Evolutionary conservation across 768 basidiomycete genomes (phyloP).

Genomic region (Amanita muscaria): DNA sequence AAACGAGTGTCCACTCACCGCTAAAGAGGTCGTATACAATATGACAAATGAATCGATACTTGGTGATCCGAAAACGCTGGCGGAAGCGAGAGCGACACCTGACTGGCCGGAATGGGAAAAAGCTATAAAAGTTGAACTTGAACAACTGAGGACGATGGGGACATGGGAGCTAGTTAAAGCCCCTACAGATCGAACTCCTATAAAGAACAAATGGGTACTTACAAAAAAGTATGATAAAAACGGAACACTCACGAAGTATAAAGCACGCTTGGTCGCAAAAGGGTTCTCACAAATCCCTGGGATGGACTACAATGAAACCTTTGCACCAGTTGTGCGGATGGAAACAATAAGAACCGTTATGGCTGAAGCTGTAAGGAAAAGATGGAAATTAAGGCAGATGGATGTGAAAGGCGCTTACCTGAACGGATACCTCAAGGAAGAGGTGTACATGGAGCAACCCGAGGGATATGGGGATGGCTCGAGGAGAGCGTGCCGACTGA

Average conservation of each 20-base stretch:
- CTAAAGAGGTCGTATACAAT: too few species aligned
- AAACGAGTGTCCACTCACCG: too few species aligned
- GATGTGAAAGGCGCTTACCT: slow-evolving; percentile 33
- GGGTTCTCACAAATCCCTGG: slow-evolving; percentile 31
- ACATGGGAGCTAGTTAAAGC: slow-evolving; percentile 21
- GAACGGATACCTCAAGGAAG: slow-evolving; percentile 20
- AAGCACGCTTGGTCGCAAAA: slow-evolving; percentile 24
- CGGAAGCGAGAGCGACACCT: slow-evolving; percentile 14
- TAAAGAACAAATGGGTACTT: slow-evolving; percentile 27
- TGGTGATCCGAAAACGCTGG: not conserved
- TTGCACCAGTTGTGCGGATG: slow-evolving; percentile 22
- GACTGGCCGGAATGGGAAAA: slow-evolving; percentile 12
- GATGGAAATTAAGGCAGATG: slow-evolving; percentile 29
- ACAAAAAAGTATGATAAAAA: slow-evolving; percentile 24
- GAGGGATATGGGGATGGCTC: slow-evolving; percentile 22
- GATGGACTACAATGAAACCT: slow-evolving; percentile 25
- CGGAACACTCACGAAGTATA: slow-evolving; percentile 24
- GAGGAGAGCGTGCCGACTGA: slow-evolving; percentile 16
- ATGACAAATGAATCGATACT: too few species aligned
- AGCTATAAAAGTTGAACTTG: slow-evolving; percentile 6
- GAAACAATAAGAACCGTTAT: slow-evolving; percentile 29
- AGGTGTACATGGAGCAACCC: slow-evolving; percentile 33
- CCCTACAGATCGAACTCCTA: slow-evolving; percentile 15
- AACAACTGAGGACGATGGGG: slow-evolving; percentile 17
- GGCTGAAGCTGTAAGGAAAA: slow-evolving; percentile 24